These are phyloP conservation scores for Xylariaceae sp. DNA, from an alignment of 2,329 filamentous ascomycete species.

Conservation along the genomic window DNA sequence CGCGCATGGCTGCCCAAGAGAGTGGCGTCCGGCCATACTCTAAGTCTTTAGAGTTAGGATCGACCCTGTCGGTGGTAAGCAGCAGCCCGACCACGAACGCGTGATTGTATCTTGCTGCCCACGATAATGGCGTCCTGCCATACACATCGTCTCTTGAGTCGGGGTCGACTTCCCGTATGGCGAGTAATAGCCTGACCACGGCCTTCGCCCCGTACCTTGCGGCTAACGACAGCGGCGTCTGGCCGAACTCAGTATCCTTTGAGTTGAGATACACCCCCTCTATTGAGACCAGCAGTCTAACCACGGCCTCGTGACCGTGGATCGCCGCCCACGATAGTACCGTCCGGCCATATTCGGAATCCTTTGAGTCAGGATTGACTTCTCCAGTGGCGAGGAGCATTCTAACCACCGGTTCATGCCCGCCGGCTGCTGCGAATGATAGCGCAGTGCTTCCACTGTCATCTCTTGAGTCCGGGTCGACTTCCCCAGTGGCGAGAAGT, in stretches of 20 bases:
- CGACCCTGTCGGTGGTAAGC: neutral
- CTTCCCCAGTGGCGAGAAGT: neutral
- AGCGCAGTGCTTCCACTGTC: too few relatives aligned
- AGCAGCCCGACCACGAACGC: neutral
- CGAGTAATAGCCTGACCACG: neutral
- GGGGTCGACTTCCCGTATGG: neutral
- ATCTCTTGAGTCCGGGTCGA: neutral
- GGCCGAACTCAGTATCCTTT: neutral
- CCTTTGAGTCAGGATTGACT: neutral
- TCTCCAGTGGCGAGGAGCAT: slow-evolving; percentile 1
- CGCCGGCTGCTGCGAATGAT: too few relatives aligned
- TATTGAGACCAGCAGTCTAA: neutral
- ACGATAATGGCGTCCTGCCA: slow-evolving; percentile 1
- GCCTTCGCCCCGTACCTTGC: neutral
- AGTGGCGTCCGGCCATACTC: neutral
- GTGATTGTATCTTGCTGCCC: neutral
- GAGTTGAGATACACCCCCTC: neutral
- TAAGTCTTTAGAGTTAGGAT: neutral
- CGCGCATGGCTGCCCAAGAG: neutral
- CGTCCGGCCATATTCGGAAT: neutral
- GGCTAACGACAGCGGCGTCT: neutral
- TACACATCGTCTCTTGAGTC: neutral
- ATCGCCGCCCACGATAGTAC: slow-evolving; percentile 1
- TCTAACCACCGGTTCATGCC: too few relatives aligned
- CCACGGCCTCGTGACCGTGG: neutral